Percentiles rank a stretch among this genome's conserved stretches.
Evolutionary conservation across 2,329 filamentous ascomycete species (phyloP).

Genomic region (Magnaporthiopsis rhizophila): DNA sequence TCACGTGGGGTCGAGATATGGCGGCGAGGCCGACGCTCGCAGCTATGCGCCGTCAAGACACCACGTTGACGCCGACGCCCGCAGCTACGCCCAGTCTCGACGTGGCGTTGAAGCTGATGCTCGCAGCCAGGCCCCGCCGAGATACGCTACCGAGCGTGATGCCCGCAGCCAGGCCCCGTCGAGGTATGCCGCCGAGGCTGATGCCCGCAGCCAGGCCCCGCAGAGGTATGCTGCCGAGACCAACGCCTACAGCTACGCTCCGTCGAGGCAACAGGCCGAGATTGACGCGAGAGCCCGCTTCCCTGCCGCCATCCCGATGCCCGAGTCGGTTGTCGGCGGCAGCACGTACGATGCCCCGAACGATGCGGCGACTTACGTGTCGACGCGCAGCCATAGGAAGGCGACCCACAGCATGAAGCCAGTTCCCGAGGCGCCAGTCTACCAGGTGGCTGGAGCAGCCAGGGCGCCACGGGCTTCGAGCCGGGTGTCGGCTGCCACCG

Average conservation of each 20-base stretch:
- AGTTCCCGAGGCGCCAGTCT: too few species aligned
- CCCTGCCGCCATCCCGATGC: too few species aligned
- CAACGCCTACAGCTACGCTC: slow-evolving; percentile 20
- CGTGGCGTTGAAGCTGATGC: slow-evolving; percentile 19
- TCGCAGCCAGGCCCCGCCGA: slow-evolving; percentile 17
- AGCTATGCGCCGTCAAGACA: too few species aligned
- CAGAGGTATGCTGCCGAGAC: slow-evolving; percentile 12
- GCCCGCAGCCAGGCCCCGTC: slow-evolving; percentile 18
- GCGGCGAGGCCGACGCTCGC: background rate
- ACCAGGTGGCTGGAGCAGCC: too few species aligned
- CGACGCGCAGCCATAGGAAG: background rate
- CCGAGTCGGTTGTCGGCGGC: too few species aligned
- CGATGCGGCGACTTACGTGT: too few species aligned
- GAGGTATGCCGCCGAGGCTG: slow-evolving; percentile 17
- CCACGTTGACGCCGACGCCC: slow-evolving; percentile 17
- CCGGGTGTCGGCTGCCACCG: too few species aligned
- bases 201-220: slow-evolving; percentile 19
- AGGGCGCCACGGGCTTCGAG: too few species aligned
- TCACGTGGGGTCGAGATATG: slow-evolving; percentile 29
- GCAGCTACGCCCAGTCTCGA: slow-evolving; percentile 16
- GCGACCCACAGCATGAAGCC: slow-evolving; percentile 8
- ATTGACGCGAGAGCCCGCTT: too few species aligned
- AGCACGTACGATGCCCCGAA: too few species aligned
- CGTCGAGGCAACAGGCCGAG: slow-evolving; percentile 10
- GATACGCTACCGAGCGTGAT: slow-evolving; percentile 18